Conservation (phyloP, 2,329 filamentous ascomycete genomes). For the Graphilbum ipis-grandicollis region DNA sequence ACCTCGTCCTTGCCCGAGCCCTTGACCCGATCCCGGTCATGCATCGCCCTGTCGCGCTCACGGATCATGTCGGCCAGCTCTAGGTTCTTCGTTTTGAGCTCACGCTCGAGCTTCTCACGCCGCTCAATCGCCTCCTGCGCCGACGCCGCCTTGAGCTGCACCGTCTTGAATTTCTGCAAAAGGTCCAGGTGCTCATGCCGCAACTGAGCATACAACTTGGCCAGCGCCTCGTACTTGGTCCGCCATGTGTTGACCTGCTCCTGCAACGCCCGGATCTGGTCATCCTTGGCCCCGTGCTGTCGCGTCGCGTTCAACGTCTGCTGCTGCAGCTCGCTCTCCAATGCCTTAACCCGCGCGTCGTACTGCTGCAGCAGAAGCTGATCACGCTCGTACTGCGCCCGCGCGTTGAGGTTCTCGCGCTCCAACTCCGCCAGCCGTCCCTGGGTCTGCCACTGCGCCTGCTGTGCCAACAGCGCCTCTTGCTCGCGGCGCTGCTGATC, state of each 20-base stretch:
- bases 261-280: constrained; percentile 81
- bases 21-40: constrained; percentile 76
- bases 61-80: constrained; percentile 97
- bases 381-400: constrained; percentile 92
- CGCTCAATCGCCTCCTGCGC: constrained; percentile 93
- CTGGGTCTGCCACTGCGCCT: constrained; percentile 85
- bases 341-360: constrained; percentile 79
- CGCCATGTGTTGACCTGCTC: constrained; percentile 98
- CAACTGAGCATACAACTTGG: constrained; percentile 92
- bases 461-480: constrained; percentile 74
- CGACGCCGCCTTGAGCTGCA: constrained; percentile 90
- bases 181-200: constrained; percentile 90
- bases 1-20: constrained; percentile 84
- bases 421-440: constrained; percentile 91
- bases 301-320: constrained; percentile 70
- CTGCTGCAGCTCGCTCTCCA: constrained; percentile 74
- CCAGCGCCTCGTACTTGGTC: constrained; percentile 88
- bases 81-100: constrained; percentile 99
- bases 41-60: constrained; percentile 80
- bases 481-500: constrained; percentile 86
- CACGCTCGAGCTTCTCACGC: constrained; percentile 86
- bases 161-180: constrained; percentile 86
- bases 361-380: constrained; percentile 96
- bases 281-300: constrained; percentile 78
- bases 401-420: constrained; percentile 82